Evolutionary conservation across 192 early-diverging fungal species (phyloP), one percentile per base, ranked within the genome.

Genomic region (Backusella australiensis): DNA sequence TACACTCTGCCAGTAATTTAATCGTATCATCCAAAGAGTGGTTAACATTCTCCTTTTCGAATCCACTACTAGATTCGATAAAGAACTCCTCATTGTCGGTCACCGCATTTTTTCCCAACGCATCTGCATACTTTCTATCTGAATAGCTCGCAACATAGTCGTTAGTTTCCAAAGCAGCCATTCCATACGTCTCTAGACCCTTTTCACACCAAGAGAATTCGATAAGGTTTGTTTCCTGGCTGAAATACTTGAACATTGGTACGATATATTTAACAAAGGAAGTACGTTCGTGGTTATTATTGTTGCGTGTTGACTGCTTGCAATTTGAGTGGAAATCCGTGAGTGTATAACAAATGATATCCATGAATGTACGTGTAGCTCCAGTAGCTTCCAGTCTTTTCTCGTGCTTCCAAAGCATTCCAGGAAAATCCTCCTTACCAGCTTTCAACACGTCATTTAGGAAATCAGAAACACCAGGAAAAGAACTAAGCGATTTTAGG

Each of bases 231-330:
- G 68, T 69, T 69, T 69, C 68, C 41, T 69, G 68, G 9, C 68
- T 69, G 39, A 69, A 69, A 36, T 69, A 69, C 21, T 69, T 69
- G 39, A 26, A 41, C 68, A 69, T 69, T 69, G 68, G 36, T 41
- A 69, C 36, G 7, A 69, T 69, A 36, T 69, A 42, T 69, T 69
- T 69, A 23, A 69, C 68, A 21, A 69, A 69, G 3, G 68, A 36
- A 26, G 68, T 69, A 41, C 68, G 41, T 42, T 69, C 68, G 21
- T 69, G 68, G 39, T 69, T 69, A 21, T 69, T 69, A n/a, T 36
- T 69, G 21, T 21, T 41, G 23, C 2, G 21, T 69, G 11, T 12
- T 44, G 35, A 36, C 39, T 69, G 68, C 41, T 69, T 69, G 4
- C 35, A 41, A 69, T 69, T 69, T 41, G 68, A 42, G n/a, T 36